Evolutionary conservation across 257 asterid genomes (phyloP), one percentile per base, ranked within the genome.

Genomic region (Phtheirospermum japonicum): DNA sequence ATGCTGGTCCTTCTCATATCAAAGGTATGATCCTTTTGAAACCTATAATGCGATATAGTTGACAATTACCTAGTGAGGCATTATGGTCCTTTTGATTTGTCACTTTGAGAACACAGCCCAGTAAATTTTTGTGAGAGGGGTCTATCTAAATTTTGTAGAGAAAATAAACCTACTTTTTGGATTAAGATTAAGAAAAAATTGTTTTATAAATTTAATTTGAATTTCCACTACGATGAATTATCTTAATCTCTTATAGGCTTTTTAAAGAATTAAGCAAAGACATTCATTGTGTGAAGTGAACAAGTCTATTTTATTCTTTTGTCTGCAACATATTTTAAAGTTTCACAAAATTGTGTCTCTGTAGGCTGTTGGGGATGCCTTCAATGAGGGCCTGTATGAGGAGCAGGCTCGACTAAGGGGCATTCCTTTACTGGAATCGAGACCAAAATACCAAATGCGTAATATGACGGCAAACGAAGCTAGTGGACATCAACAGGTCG

Each of bases 301-400:
- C 54, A 37, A 57, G 1, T 59, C 33, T 59, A n/a, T 16, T 68
- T 36, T 11, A 18, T 32, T 64, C 59, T 56, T 4, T 28, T 28
- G 10, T 63, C 46, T 56, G 19, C 39, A 45, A 59, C n/a, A 52
- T 60, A 33, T 23, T n/a, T 34, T 64, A 28, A 33, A 62, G 17
- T 23, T 42, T 63, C 57, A 58, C 56, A 59, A 36, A 59, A 52
- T 13, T 59, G 23, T 51, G 12, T 65, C 26, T 66, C 59, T 45
- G 61, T 77, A 93, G 99, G 99, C 99, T 49, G 96, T 93, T 76
- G 99, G 99, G 77, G 99, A 93, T 77, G 99, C 91, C 61, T 93
- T 93, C 68, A 93, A 87, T 78, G 99, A 93, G 77, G 99, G 99
- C 36, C 73, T 93, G 23, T 93, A 93, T 66, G 99, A 93, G 68